Base-by-base conservation (phyloP, 208 protist species). In the Leptomonas seymouri region DNA sequence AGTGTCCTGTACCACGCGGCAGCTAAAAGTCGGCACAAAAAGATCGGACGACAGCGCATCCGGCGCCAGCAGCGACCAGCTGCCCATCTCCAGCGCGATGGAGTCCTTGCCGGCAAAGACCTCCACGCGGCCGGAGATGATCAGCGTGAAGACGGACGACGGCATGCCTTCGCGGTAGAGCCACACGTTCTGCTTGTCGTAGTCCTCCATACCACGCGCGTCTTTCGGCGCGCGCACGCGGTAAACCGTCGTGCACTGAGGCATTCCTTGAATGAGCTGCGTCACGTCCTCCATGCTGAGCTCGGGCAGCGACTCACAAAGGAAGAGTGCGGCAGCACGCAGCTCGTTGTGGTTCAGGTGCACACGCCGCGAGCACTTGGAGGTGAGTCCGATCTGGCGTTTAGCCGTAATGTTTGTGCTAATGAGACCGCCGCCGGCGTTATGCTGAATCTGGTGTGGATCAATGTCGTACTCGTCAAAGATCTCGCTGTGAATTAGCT, bases 401-500 rank as follows among this genome's bases (percentile, higher is more conserved):
- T 90, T 95, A 51, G 60, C 28, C 53, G 69, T n/a, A 28, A 36
- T 44, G 44, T 64, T 58, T 28, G 51, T 30, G 51, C 59, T 71
- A 41, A 55, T 45, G 31, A 70, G 28, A 30, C 27, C 30, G 25
- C 41, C 54, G 41, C 62, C 30, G 18, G 64, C 51, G 28, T 62
- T 49, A 36, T 71, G 56, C 44, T 64, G 60, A 21, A 70, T 64
- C 28, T 71, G 62, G 16, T 67, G 73, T 15, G 89, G 87, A 62
- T 83, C 89, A 14, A 82, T 64, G 76, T 99, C 98, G 58, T 95
- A 97, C 82, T 99, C 98, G 79, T 99, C 98, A 30, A 98, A 91
- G 75, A 99, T 99, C 77, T 99, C 97, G 57, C 96, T 97, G 73
- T 97, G 89, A 70, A 99, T 97, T 51, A 99, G 94, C 70, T 99